Evolutionary conservation across 2,329 filamentous ascomycete species (phyloP), one percentile per base, ranked within the genome.

Genomic region (Stagonosporopsis chrysanthemi): DNA sequence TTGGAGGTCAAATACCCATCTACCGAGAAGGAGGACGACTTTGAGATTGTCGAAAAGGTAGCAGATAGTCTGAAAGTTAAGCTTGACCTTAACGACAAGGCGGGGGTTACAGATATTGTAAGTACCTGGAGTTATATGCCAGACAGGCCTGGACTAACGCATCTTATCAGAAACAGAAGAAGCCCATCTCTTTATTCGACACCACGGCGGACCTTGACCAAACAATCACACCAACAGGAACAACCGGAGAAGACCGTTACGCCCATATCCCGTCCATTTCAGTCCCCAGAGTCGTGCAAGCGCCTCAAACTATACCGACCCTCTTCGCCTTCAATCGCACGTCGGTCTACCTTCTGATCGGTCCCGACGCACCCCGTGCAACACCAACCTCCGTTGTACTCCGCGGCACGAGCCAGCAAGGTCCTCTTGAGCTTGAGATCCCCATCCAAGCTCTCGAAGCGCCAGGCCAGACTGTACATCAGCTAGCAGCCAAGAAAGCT

Each of bases 311-410:
- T 0, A 87, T 92, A 11, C 87, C 89, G 0, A 73, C 86, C 0
- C 80, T 92, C 0, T 91, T 86, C 62, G 82, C 88, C 0, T 90
- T 89, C 77, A 87, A 79, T 59, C 82, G 89, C 40, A 88, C 85
- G 0, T 86, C 81, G 0, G 81, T 88, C 8, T 92, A 90, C 63
- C 78, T 92, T 0, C 79, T 92, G 1, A 75, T 91, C 1, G 84
- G 85, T 0, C 82, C 86, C 0, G 73, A 81, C 0, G 77, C 82
- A 4, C 71, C 75, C 33, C 72, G 78, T 28, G 73, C 76, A 41
- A 82, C 76, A 5, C 82, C 84, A 2, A 83, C 79, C 36, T 84
- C 84, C 0, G 79, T 91, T 12, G 69, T 85, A 0, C 80, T 92
- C 3, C 82, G 79, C 19, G 88, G 82, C 0, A 86, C 79, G 0